phyloP scores from a whole-genome alignment of 2,329 filamentous ascomycete species.

The Pseudogymnoascus sp. region DNA sequence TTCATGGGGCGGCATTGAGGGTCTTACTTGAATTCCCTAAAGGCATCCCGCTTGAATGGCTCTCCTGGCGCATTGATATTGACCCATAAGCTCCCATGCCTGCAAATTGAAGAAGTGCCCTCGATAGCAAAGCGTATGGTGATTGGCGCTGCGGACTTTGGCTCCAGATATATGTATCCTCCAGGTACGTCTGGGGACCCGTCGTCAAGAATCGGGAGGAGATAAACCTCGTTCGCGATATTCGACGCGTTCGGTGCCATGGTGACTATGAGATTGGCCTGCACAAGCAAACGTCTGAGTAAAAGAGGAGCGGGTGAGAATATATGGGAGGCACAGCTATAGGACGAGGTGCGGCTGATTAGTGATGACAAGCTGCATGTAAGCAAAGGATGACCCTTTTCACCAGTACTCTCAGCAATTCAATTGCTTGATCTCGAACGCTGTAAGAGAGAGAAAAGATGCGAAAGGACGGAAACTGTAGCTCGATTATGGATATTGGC shows the following conservation, averaged over 20 bases:
- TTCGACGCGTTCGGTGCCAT: constrained; percentile 56
- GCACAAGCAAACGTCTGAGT: background rate
- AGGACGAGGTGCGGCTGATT: background rate
- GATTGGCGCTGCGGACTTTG: constrained; percentile 65
- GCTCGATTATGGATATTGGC: background rate
- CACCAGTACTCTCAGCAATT: background rate
- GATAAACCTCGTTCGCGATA: constrained; percentile 68
- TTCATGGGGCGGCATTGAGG: background rate
- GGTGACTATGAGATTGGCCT: background rate
- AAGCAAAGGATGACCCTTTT: constrained; percentile 4
- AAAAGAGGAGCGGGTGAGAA: background rate
- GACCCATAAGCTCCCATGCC: constrained; percentile 90
- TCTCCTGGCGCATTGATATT: constrained; percentile 78
- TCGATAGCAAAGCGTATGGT: constrained; percentile 83
- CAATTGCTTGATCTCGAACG: background rate
- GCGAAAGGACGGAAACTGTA: background rate
- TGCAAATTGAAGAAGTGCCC: constrained; percentile 90
- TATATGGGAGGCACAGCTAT: background rate
- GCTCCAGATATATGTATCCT: constrained; percentile 85
- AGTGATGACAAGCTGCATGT: constrained; percentile 3
- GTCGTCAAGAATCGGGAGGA: constrained; percentile 84
- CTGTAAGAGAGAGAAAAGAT: background rate
- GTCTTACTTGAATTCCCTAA: constrained; percentile 81
- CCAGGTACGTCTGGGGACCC: constrained; percentile 84
- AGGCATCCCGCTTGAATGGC: constrained; percentile 69